Evolutionary conservation across 176 grass and related monocot genomes (phyloP), one percentile per base, ranked within the genome.

Genomic region (Raddia distichophylla): DNA sequence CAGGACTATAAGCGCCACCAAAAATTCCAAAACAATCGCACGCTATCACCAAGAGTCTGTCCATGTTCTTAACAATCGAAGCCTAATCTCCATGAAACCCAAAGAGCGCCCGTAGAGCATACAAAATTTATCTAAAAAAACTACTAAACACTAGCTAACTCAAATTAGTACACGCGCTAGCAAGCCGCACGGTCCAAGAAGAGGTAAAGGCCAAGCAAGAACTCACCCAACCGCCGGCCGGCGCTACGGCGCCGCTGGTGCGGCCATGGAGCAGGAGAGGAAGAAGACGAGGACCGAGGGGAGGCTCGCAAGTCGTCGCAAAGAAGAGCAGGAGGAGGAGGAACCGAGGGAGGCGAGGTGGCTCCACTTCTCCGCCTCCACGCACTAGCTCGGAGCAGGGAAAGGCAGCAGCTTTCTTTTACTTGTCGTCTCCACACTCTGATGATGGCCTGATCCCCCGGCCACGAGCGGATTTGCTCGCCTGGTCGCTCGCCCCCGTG

Each of bases 281-380:
- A 40, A 9, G 48, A 32, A 1, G 71, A 71, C 12, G 59, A 61
- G 42, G 53, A 75, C 37, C 37, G 37, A 40, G 37, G 4, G 37
- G 37, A 40, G 37, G 37, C 37, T 40, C 37, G 37, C 37, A 45
- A 57, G 66, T 18, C 27, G 66, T 18, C 27, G 40, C 49, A 61
- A 73, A n/a, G 68, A 13, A 19, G 33, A 48, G 20, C 42, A 61
- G 60, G 19, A 8, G 10, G n/a, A 71, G 57, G 46, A 59, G 34
- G 15, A 67, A 10, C 0, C 37, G 34, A 54, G 35, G 62, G 34
- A 54, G 35, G 62, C 61, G 69, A 85, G 72, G 34, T 55, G 47
- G 45, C 43, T 77, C 80, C 74, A 67, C 76, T 60, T 16, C 59
- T 73, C 40, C 19, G 56, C 67, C 67, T 80, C 84, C 60, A 71